phyloP scores from a whole-genome alignment of 768 basidiomycete species.

The Pisolithus albus region DNA sequence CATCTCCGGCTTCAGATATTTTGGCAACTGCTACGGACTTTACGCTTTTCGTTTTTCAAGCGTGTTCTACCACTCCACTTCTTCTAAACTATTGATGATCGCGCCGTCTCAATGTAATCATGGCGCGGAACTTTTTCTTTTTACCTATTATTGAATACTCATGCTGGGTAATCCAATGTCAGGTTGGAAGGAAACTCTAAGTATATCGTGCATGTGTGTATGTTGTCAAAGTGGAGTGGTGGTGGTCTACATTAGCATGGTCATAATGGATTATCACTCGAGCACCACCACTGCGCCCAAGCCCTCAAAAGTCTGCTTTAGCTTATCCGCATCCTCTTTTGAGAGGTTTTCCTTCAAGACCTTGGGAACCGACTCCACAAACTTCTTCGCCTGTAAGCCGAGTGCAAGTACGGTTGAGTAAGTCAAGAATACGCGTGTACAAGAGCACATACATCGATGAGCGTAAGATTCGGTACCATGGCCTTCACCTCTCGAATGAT shows the following conservation, averaged over 20 bases:
- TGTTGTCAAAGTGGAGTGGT: not conserved
- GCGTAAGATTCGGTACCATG: conserved; percentile 87
- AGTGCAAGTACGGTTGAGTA: not conserved
- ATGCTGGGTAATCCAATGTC: conserved; percentile 9
- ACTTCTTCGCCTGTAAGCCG: conserved; percentile 85
- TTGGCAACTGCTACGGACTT: not conserved
- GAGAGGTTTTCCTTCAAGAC: conserved; percentile 88
- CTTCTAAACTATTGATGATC: conserved; percentile 5
- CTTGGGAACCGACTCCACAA: conserved; percentile 93
- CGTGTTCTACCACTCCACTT: conserved; percentile 6
- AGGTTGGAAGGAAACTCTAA: conserved; percentile 13
- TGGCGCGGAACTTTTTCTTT: conserved; percentile 9
- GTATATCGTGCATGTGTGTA: not conserved
- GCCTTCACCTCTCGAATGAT: conserved; percentile 98
- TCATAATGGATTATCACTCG: conserved; percentile 45
- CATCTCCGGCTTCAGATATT: not conserved
- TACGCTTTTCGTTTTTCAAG: not conserved
- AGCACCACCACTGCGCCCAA: conserved; percentile 85
- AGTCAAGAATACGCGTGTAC: not conserved
- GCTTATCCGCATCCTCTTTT: conserved; percentile 97
- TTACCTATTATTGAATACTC: conserved; percentile 11
- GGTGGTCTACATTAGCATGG: conserved; percentile 10
- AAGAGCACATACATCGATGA: conserved; percentile 77
- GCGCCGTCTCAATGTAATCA: conserved; percentile 18
- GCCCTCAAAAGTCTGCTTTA: conserved; percentile 83